A percentile compares a stretch with the other conserved stretches of the same genome.
These are phyloP conservation scores for Bipolaris zeicola DNA, from an alignment of 2,329 filamentous ascomycete species.

Conservation along the genomic window DNA sequence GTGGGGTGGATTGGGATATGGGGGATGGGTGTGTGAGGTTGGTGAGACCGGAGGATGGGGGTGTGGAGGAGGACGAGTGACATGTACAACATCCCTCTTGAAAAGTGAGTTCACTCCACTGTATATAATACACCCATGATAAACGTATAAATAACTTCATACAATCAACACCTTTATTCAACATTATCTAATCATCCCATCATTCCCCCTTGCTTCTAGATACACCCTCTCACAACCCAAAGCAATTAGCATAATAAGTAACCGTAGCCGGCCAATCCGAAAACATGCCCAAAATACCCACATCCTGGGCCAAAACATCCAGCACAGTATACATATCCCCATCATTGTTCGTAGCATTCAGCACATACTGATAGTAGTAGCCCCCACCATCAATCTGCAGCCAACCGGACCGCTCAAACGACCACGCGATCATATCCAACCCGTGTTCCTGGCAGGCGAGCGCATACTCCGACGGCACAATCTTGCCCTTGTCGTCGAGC, in stretches of 20 bases:
- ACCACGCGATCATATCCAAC: slow-evolving; percentile 71
- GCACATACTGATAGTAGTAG: slow-evolving; percentile 50
- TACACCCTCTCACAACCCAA: slow-evolving; percentile 48
- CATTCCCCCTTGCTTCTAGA: not conserved
- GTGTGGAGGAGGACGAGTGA: not conserved
- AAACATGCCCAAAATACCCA: slow-evolving; percentile 67
- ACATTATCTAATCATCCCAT: not conserved
- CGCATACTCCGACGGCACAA: slow-evolving; percentile 69
- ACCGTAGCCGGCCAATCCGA: slow-evolving; percentile 72
- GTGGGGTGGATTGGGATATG: slow-evolving; percentile 36
- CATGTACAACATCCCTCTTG: no score
- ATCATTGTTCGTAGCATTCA: slow-evolving; percentile 62
- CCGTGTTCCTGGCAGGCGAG: slow-evolving; percentile 64
- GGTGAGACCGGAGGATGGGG: slow-evolving; percentile 20
- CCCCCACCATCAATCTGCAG: slow-evolving; percentile 56
- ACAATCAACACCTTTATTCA: not conserved
- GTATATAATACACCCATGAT: not conserved
- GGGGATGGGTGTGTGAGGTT: slow-evolving; percentile 26
- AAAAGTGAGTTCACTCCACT: no score
- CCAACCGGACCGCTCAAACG: slow-evolving; percentile 68
- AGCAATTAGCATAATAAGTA: slow-evolving; percentile 75
- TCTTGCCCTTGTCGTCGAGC: slow-evolving; percentile 55
- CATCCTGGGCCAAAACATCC: slow-evolving; percentile 66
- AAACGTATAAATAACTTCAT: not conserved
- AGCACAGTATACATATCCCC: slow-evolving; percentile 69